Conservation (phyloP, 306 rosid genomes). For the Lathyrus tuberosus region DNA sequence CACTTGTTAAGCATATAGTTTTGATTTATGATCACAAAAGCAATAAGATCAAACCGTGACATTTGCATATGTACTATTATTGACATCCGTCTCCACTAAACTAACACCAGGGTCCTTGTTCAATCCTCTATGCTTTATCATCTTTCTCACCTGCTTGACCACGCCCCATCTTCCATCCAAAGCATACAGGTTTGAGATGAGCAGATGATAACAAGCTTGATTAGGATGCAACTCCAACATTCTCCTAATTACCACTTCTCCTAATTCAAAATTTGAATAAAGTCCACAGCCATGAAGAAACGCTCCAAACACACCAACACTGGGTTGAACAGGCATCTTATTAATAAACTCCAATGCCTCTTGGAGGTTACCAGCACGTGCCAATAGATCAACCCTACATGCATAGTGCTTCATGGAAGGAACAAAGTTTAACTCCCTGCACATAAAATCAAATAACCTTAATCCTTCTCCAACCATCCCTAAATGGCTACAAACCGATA, state of each 20-base stretch:
- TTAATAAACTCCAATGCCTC: slow-evolving; percentile 70
- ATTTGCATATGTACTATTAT: slow-evolving; percentile 28
- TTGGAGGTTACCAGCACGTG: slow-evolving; percentile 71
- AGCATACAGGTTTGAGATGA: slow-evolving; percentile 73
- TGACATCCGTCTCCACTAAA: slow-evolving; percentile 57
- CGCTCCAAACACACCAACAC: slow-evolving; percentile 70
- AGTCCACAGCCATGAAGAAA: slow-evolving; percentile 89
- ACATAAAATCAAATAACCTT: too few species aligned
- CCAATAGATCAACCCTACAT: slow-evolving; percentile 72
- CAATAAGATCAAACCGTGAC: slow-evolving; percentile 42
- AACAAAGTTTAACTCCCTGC: slow-evolving; percentile 52
- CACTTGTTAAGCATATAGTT: slow-evolving; percentile 50
- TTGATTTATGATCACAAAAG: slow-evolving; percentile 42
- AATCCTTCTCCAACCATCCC: slow-evolving; percentile 80
- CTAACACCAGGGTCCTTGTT: slow-evolving; percentile 68
- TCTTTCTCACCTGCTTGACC: slow-evolving; percentile 69
- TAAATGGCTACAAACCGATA: slow-evolving; percentile 78
- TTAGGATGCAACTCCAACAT: slow-evolving; percentile 70
- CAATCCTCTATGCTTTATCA: slow-evolving; percentile 66
- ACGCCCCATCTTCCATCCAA: slow-evolving; percentile 84
- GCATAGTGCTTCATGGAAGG: slow-evolving; percentile 82
- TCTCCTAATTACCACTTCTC: slow-evolving; percentile 60
- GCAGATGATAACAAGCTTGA: slow-evolving; percentile 74
- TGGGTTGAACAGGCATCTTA: slow-evolving; percentile 62
- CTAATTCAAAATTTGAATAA: slow-evolving; percentile 75